A percentile compares a stretch with the other conserved stretches of the same genome.
These are phyloP conservation scores for Salix koriyanagi DNA, from an alignment of 345 rosid species.

Conservation along the genomic window DNA sequence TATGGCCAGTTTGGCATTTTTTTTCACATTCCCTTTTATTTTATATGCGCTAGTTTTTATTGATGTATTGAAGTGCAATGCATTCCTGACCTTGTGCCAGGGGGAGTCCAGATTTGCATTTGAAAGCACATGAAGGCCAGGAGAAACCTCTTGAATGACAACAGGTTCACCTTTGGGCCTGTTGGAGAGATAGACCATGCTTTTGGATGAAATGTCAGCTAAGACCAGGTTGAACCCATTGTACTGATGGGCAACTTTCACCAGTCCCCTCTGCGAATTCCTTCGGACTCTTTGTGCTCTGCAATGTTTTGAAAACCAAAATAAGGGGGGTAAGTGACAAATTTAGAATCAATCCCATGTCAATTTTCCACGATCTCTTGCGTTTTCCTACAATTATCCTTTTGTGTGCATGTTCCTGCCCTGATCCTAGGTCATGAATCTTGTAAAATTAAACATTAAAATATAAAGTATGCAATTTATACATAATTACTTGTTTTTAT, in stretches of 20 bases:
- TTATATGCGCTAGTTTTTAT: background rate
- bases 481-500: too few relatives aligned
- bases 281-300: slow-evolving; percentile 51
- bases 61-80: background rate
- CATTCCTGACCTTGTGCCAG: slow-evolving; percentile 44
- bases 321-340: background rate
- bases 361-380: background rate
- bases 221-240: slow-evolving; percentile 64
- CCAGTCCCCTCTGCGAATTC: slow-evolving; percentile 52
- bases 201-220: slow-evolving; percentile 48
- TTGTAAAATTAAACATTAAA: background rate
- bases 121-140: slow-evolving; percentile 67
- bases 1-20: background rate
- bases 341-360: background rate
- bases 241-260: slow-evolving; percentile 44
- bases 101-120: slow-evolving; percentile 55
- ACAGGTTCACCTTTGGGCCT: slow-evolving; percentile 37
- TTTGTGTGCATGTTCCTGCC: too few relatives aligned
- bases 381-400: background rate
- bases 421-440: too few relatives aligned
- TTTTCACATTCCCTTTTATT: background rate
- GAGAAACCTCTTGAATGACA: slow-evolving; percentile 45
- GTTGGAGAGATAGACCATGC: slow-evolving; percentile 60
- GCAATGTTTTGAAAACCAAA: background rate
- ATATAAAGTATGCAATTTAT: background rate